Evolutionary conservation across 148 eudicot genomes (phyloP), one percentile per base, ranked within the genome.

Genomic region (Gaultheria prostrata): DNA sequence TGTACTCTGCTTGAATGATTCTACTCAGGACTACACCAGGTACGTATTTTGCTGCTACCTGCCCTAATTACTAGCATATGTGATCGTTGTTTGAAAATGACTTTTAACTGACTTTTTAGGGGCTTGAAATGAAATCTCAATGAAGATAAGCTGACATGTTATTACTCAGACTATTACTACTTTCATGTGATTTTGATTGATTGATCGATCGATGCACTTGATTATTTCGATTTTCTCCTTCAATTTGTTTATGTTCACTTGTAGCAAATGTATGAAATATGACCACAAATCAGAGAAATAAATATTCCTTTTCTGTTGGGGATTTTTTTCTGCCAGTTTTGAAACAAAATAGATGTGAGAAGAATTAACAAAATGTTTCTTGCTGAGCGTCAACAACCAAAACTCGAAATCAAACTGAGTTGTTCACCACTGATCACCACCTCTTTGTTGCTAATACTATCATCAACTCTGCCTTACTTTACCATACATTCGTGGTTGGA

Each of bases 1-100:
- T 79, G 56, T 69, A 54, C 92, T 92, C 51, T 92, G 94, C 76
- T 78, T 92, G 77, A 89, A 88, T 86, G 89, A 90, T 50, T 88
- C 92, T 0, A 24, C 84, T 15, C 86, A 45, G 4, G 86, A 88
- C 54, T 88, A 87, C 79, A 20, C 86, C 76, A 92, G 93, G 94
- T 50, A 50, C n/a, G 1, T 12, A 10, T 26, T 17, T 8, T 2
- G 26, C 32, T 26, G 24, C 30, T 63, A 59, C 6, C 12, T 21
- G 9, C 67, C 67, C 12, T 26, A 3, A 26, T 65, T n/a, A n/a
- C n/a, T n/a, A n/a, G n/a, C n/a, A n/a, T n/a, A n/a, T n/a, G n/a
- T n/a, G n/a, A n/a, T n/a, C 49, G 8, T 15, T 50, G 11, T 63
- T 35, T 39, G 67, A 54, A 26, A 20, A 79, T 79, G 30, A 79